Percentiles rank a stretch among this genome's conserved stretches.
These are phyloP conservation scores for Blastocystis sp. DNA, from an alignment of 352 stramenopile genomes.

Conservation along the genomic window DNA sequence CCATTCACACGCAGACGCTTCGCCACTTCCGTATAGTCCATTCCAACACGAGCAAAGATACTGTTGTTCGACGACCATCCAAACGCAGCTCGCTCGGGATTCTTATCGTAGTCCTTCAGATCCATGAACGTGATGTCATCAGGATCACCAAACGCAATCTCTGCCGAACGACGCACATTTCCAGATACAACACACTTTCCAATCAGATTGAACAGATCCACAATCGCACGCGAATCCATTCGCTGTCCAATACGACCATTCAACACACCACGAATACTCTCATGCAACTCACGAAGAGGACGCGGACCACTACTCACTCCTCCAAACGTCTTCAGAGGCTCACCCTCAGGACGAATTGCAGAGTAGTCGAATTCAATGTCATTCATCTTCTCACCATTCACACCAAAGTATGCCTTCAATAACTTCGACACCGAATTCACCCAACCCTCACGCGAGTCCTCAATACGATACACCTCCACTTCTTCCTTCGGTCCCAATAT, in stretches of 20 bases:
- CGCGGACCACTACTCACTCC: slow-evolving; percentile 73
- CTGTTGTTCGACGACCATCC: slow-evolving; percentile 85
- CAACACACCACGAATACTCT: slow-evolving; percentile 66
- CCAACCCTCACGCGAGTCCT: slow-evolving; percentile 69
- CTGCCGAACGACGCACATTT: slow-evolving; percentile 76
- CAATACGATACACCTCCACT: slow-evolving; percentile 59
- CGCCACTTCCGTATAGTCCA: slow-evolving; percentile 77
- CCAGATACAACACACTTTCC: slow-evolving; percentile 75
- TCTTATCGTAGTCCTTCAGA: slow-evolving; percentile 76
- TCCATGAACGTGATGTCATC: slow-evolving; percentile 72
- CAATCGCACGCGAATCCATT: slow-evolving; percentile 70
- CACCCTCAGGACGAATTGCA: slow-evolving; percentile 69
- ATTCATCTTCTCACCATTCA: neutral
- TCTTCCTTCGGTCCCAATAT: slow-evolving; percentile 61
- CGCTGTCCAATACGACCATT: slow-evolving; percentile 62
- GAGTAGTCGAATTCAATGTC: slow-evolving; percentile 74
- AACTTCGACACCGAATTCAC: slow-evolving; percentile 71
- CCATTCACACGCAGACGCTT: slow-evolving; percentile 73
- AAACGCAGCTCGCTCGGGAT: slow-evolving; percentile 72
- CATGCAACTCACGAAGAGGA: slow-evolving; percentile 69
- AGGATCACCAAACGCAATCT: slow-evolving; percentile 77
- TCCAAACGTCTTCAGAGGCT: slow-evolving; percentile 74
- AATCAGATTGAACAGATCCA: slow-evolving; percentile 81
- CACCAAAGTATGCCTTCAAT: slow-evolving; percentile 68
- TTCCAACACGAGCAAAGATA: slow-evolving; percentile 77